Base-by-base conservation (phyloP, 2,329 filamentous ascomycete genomes). In the Hymenotorrendiella dingleyae region DNA sequence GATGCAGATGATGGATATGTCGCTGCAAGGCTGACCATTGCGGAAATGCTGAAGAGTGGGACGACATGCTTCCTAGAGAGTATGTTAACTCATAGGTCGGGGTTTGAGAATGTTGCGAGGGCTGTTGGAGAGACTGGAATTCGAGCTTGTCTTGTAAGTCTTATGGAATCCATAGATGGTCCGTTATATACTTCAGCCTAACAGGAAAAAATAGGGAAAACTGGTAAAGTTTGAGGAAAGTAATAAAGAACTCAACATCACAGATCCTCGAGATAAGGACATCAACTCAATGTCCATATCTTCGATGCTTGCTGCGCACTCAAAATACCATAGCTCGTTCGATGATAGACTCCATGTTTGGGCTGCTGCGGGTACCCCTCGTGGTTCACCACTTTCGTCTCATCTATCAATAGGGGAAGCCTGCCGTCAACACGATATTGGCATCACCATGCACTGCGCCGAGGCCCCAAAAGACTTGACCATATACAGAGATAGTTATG, bases 41-140 rank as follows among this genome's bases (percentile, higher is more conserved):
- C 67, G 0, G 71, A 74, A 56, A 71, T 74, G 69, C 57, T 73
- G 24, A 65, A 66, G 53, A 66, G 62, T 4, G 71, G 70, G 0
- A 73, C 71, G 4, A 74, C 70, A 2, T 71, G 67, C 48, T 74
- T 75, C 47, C 57, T 74, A 5, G 71, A 74, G 53, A 71, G 69
- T 30, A 72, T 74, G 70, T 63, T 71, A 42, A 59, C 68, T 5
- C 62, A 70, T 51, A 63, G 67, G 12, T 70, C 68, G 41, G 67
- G 68, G 4, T 71, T 70, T 42, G 67, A 71, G 41, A 67, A 66
- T 4, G 60, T 71, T 4, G 64, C 61, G 43, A 56, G 54, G 20
- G 67, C 67, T 0, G 67, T 71, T 3, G 63, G 65, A 40, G 64
- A 70, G 40, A 67, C 60, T 37, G 68, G 68, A 0, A 69, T 70